Evolutionary conservation across 768 basidiomycete species (phyloP).

Genomic region (Pleurotus ostreatus): DNA sequence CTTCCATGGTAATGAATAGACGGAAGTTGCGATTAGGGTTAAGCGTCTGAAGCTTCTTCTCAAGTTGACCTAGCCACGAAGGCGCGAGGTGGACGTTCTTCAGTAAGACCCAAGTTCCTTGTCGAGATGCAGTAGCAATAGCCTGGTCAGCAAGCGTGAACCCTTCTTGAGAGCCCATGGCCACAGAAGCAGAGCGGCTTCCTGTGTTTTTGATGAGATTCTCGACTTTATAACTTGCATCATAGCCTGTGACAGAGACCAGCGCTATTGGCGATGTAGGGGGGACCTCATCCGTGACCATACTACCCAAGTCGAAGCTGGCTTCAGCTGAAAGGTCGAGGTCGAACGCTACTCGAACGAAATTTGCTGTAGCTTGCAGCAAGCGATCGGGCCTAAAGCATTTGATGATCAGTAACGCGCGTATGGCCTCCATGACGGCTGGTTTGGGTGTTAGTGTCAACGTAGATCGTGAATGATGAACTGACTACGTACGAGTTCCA

Average conservation of each 20-base stretch:
- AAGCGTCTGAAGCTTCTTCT: conserved; percentile 93
- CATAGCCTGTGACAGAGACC: conserved; percentile 92
- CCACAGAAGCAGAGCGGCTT: conserved; percentile 80
- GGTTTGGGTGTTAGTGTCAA: conserved; percentile 14
- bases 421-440: conserved; percentile 75
- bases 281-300: conserved; percentile 78
- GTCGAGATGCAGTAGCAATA: conserved; percentile 86
- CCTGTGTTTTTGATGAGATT: conserved; percentile 76
- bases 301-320: conserved; percentile 67
- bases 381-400: conserved; percentile 92
- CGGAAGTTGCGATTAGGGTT: conserved; percentile 90
- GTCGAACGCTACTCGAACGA: conserved; percentile 75
- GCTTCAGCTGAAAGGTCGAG: conserved; percentile 74
- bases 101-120: conserved; percentile 93
- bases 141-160: conserved; percentile 94
- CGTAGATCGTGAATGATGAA: background rate
- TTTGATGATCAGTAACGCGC: conserved; percentile 76
- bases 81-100: conserved; percentile 98
- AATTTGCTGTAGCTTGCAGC: conserved; percentile 73
- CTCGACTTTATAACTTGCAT: conserved; percentile 96
- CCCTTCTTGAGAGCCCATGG: conserved; percentile 99
- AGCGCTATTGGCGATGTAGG: conserved; percentile 84
- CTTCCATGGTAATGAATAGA: conserved; percentile 97
- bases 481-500: conserved; percentile 59
- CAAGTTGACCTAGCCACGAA: conserved; percentile 91